Conservation (phyloP, 1,139 yeast genomes). For the Saccharomycopsis hybrid region DNA sequence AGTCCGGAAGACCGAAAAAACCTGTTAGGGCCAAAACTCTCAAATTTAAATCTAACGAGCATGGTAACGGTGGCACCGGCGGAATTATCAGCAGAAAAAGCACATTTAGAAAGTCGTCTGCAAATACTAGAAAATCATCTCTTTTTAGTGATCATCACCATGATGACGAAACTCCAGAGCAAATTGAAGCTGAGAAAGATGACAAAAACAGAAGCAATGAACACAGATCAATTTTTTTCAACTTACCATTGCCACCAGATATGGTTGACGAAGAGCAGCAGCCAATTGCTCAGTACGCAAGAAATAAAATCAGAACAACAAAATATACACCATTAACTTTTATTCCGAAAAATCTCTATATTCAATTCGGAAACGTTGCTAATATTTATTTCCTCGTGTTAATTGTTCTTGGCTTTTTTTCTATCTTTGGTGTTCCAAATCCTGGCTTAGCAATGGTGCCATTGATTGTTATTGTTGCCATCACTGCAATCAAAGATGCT, state of each 20-base stretch:
- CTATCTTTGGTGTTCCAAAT: conserved; percentile 83
- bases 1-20: conserved; percentile 48
- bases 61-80: conserved; percentile 9
- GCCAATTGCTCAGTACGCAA: conserved; percentile 57
- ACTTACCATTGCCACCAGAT: conserved; percentile 60
- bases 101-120: conserved; percentile 4
- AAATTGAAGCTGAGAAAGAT: conserved; percentile 28
- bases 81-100: conserved; percentile 18
- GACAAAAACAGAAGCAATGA: conserved; percentile 36
- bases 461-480: conserved; percentile 78
- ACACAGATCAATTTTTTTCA: conserved; percentile 57
- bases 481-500: conserved; percentile 91
- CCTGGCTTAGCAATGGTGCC: conserved; percentile 94
- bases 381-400: conserved; percentile 78
- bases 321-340: conserved; percentile 89
- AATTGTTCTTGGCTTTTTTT: conserved; percentile 79
- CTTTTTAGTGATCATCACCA: too few relatives aligned
- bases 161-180: conserved; percentile 24
- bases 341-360: conserved; percentile 72
- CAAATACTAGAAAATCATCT: conserved; percentile 10
- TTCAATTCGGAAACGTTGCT: conserved; percentile 86
- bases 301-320: conserved; percentile 93
- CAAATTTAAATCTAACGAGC: conserved; percentile 24
- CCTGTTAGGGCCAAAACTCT: conserved; percentile 43
- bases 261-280: conserved; percentile 55